Base-by-base conservation (phyloP, 371 early-diverging fungal species). In the Zopfochytrium polystomum region DNA sequence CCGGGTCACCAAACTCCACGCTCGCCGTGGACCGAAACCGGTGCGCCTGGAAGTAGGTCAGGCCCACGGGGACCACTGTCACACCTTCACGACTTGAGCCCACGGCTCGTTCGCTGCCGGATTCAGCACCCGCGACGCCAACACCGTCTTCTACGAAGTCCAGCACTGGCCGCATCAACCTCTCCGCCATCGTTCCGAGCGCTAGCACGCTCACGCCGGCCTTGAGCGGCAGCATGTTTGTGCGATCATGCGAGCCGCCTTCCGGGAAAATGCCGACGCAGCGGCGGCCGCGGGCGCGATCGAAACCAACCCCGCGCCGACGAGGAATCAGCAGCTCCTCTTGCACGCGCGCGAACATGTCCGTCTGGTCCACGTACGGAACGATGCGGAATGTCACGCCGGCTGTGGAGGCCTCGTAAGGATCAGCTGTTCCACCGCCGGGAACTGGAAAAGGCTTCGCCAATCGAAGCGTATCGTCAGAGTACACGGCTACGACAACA, bases 261-360 rank as follows among this genome's bases (percentile, higher is more conserved):
- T 96, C 98, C 2, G 98, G 98, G 71, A 98, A 98, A 51, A 98
- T 94, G 13, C 95, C 96, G 15, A 97, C 84, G 62, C 93, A 90
- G 45, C 86, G 86, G 30, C 90, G 86, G n/a, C 76, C 72, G 57
- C 85, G 78, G n/a, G n/a, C n/a, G n/a, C n/a, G n/a, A n/a, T n/a
- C n/a, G n/a, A n/a, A n/a, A n/a, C n/a, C n/a, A n/a, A n/a, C n/a
- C n/a, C n/a, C n/a, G n/a, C n/a, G n/a, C n/a, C n/a, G n/a, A n/a
- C n/a, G n/a, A n/a, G n/a, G n/a, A n/a, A n/a, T n/a, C n/a, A n/a
- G n/a, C 32, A 98, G 74, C 18, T 86, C 82, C 7, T 81, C 78
- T 63, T 87, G 84, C 0, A 97, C 97, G 32, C 83, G 80, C 25
- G 80, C 69, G 74, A 93, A 97, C 69, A 96, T 89, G 6, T 80